phyloP scores from a whole-genome alignment of 768 basidiomycete species.

The Arthromyces matolae region DNA sequence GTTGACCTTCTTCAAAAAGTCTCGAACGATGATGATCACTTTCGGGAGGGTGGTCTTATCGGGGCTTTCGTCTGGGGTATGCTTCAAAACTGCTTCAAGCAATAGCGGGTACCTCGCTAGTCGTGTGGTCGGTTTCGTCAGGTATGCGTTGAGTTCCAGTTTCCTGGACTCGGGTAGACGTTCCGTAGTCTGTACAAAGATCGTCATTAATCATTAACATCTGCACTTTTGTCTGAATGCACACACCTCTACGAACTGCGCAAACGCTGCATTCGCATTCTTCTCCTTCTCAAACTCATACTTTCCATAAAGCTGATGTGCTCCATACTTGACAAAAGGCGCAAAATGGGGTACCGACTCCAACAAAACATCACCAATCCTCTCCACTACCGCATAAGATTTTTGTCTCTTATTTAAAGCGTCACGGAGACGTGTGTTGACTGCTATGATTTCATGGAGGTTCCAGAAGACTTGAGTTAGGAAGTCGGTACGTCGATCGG shows the following conservation, averaged over 20 bases:
- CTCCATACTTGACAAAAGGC: slow-evolving; percentile 93
- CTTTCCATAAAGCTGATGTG: slow-evolving; percentile 96
- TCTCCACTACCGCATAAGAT: slow-evolving; percentile 87
- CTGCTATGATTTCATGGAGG: slow-evolving; percentile 85
- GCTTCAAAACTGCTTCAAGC: slow-evolving; percentile 87
- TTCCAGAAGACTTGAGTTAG: slow-evolving; percentile 98
- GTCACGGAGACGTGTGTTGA: slow-evolving; percentile 90
- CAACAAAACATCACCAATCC: slow-evolving; percentile 86
- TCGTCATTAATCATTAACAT: neutral
- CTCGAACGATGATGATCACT: slow-evolving; percentile 72
- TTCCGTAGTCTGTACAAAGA: slow-evolving; percentile 75
- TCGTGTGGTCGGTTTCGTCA: slow-evolving; percentile 97
- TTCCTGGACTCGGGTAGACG: slow-evolving; percentile 93
- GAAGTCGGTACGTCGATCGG: slow-evolving; percentile 75
- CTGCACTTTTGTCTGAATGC: neutral
- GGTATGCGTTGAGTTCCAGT: slow-evolving; percentile 93
- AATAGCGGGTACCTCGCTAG: slow-evolving; percentile 95
- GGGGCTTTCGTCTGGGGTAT: slow-evolving; percentile 85
- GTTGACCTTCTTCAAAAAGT: slow-evolving; percentile 86
- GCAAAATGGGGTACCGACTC: slow-evolving; percentile 84
- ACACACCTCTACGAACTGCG: slow-evolving; percentile 91
- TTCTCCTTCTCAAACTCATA: slow-evolving; percentile 99
- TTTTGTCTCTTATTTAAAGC: slow-evolving; percentile 94
- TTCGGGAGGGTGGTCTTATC: slow-evolving; percentile 79
- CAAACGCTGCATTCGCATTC: slow-evolving; percentile 85